Evolutionary conservation across 2,329 filamentous ascomycete species (phyloP).

Genomic region (Metarhizium album): DNA sequence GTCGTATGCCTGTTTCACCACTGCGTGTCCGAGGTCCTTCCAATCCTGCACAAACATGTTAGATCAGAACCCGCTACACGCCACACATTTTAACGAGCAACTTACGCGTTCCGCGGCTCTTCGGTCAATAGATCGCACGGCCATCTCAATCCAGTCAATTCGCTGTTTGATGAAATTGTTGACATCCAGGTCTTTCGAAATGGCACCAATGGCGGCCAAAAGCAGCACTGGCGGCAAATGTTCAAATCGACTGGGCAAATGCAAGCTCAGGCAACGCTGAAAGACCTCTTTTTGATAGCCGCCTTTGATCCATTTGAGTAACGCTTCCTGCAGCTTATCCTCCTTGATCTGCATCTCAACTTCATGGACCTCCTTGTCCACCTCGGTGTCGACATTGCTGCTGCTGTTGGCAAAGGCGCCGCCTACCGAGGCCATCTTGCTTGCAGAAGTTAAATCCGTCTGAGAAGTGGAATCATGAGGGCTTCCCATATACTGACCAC

Average conservation of each 20-base stretch:
- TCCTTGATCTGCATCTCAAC: constrained; percentile 54
- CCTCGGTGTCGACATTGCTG: constrained; percentile 23
- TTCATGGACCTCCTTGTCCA: constrained; percentile 39
- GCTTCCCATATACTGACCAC: constrained; percentile 20
- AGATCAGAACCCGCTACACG: constrained; percentile 4
- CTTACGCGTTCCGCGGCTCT: constrained; percentile 40
- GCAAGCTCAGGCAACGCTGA: constrained; percentile 30
- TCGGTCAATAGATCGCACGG: constrained; percentile 42
- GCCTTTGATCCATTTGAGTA: constrained; percentile 57
- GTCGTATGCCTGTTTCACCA: constrained; percentile 17
- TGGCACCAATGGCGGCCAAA: constrained; percentile 53
- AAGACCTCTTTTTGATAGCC: constrained; percentile 54
- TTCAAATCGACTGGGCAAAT: constrained; percentile 33
- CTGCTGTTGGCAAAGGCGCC: constrained; percentile 25
- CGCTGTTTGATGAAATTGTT: constrained; percentile 43
- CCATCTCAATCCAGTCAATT: constrained; percentile 49
- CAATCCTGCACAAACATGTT: constrained; percentile 22
- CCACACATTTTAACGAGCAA: not conserved
- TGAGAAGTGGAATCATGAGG: constrained; percentile 19
- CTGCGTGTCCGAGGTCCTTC: constrained; percentile 14
- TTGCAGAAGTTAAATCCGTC: constrained; percentile 18
- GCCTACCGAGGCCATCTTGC: constrained; percentile 23
- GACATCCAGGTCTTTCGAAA: constrained; percentile 46
- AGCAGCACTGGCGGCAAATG: constrained; percentile 50
- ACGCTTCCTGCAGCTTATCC: constrained; percentile 50